phyloP scores from a whole-genome alignment of 192 early-diverging fungal species.

The Coemansia sp. region DNA sequence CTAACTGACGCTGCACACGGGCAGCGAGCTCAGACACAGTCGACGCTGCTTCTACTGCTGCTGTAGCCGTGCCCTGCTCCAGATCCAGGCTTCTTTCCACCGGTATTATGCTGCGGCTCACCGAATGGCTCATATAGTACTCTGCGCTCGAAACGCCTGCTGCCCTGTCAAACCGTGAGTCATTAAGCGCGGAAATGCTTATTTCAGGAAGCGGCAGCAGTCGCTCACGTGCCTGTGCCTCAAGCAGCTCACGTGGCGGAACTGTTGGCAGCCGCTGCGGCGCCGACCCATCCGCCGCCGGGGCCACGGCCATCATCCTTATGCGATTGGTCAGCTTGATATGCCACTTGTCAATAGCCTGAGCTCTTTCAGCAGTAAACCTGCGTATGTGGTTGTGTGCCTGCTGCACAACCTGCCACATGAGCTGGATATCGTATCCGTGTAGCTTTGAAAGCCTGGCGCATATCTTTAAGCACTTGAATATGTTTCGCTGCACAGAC shows the following conservation, averaged over 20 bases:
- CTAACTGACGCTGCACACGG: too few species aligned
- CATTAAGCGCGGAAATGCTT: slow-evolving; percentile 34
- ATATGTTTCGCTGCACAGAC: slow-evolving; percentile 48
- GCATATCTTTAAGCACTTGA: slow-evolving; percentile 54
- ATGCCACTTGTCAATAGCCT: slow-evolving; percentile 35
- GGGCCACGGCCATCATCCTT: slow-evolving; percentile 48
- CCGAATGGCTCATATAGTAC: slow-evolving; percentile 41
- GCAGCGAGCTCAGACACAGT: too few species aligned
- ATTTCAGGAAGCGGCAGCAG: slow-evolving; percentile 46
- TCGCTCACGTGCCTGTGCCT: slow-evolving; percentile 25
- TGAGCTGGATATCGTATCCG: slow-evolving; percentile 50
- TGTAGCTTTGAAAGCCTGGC: slow-evolving; percentile 52
- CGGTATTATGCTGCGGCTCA: not conserved
- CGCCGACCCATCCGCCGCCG: slow-evolving; percentile 49
- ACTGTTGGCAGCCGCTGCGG: slow-evolving; percentile 39
- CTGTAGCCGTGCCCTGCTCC: not conserved
- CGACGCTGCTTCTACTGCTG: not conserved
- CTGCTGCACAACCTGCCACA: slow-evolving; percentile 54
- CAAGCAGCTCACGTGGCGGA: slow-evolving; percentile 43
- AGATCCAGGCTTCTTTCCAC: not conserved
- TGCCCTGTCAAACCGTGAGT: slow-evolving; percentile 24
- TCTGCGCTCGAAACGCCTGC: slow-evolving; percentile 32
- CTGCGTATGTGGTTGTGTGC: slow-evolving; percentile 22
- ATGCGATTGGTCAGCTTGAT: slow-evolving; percentile 47
- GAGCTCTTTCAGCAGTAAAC: slow-evolving; percentile 38